Evolutionary conservation across 2,329 filamentous ascomycete species (phyloP), one percentile per base, ranked within the genome.

Genomic region (Botrytis pseudocinerea): DNA sequence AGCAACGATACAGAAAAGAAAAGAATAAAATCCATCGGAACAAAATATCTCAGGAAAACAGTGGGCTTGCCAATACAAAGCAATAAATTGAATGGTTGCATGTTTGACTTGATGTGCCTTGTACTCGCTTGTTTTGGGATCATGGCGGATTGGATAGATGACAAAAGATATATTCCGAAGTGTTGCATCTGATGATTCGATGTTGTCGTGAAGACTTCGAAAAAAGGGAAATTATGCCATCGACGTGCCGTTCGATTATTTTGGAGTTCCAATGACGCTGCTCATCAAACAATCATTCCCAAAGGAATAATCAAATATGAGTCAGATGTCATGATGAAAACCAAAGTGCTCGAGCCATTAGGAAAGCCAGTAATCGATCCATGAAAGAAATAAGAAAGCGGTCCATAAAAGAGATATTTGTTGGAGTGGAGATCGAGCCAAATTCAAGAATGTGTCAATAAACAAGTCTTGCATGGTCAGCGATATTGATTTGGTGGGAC

Each of bases 191-290:
- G 75, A 73, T 70, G 74, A 76, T 76, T 73, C 25, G 63, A 66
- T 71, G 73, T 77, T 75, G 74, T 73, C 77, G 75, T 75, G 42
- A 73, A 73, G 76, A 74, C 72, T 78, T 74, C 75, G 76, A 77
- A 74, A 65, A 68, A 70, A 76, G 46, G 73, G 74, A 79, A 78
- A 76, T 78, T 54, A 76, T 80, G 76, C 76, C 79, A 80, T 80
- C 79, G 80, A 75, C 79, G 73, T 79, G 80, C 80, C 80, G 79
- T 81, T 81, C 80, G 80, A 80, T 78, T 73, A 74, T 12, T 78
- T 77, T 74, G 69, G 75, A 77, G 73, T 71, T 69, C 76, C 73
- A 73, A 75, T 77, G 73, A 69, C 78, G 70, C 54, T 60, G 63
- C 70, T 32, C 69, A 42, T 35, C 44, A 63, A 54, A 51, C 62